Conservation (phyloP, 2,329 filamentous ascomycete genomes). For the Exophiala bonariae region DNA sequence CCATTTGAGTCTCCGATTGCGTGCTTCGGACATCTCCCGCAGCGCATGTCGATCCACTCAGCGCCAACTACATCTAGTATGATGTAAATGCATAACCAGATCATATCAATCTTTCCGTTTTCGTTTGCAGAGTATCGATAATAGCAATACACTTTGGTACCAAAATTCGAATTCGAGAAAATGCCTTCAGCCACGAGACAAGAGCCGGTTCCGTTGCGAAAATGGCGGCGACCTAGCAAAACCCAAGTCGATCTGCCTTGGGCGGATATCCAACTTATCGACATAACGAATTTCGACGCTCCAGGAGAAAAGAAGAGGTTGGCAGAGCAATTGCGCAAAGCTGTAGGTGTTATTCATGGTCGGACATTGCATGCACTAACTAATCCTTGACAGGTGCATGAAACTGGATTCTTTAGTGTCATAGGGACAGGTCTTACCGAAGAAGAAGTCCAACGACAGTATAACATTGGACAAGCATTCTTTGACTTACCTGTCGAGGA, state of each 20-base stretch:
- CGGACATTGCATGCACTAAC: constrained; percentile 1
- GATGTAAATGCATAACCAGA: too few species aligned
- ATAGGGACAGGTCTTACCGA: constrained; percentile 60
- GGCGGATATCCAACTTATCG: constrained; percentile 20
- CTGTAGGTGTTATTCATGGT: constrained; percentile 22
- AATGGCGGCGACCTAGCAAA: constrained; percentile 1
- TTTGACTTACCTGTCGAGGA: constrained; percentile 58
- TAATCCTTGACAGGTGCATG: constrained; percentile 34
- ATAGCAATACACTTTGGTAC: not conserved
- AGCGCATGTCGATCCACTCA: not conserved
- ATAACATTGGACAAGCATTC: constrained; percentile 58
- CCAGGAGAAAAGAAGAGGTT: constrained; percentile 55
- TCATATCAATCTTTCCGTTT: not conserved
- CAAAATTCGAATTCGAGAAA: not conserved
- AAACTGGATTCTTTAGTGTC: constrained; percentile 59
- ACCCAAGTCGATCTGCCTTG: constrained; percentile 12
- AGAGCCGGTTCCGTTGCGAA: not conserved
- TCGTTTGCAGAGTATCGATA: not conserved
- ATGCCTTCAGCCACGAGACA: not conserved
- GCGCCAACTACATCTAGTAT: too few species aligned
- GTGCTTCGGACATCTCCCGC: not conserved
- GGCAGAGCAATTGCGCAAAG: constrained; percentile 54
- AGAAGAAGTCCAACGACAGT: constrained; percentile 59
- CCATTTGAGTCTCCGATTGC: not conserved
- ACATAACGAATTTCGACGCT: constrained; percentile 53